These are phyloP conservation scores for Phytopythium litorale DNA, from an alignment of 352 stramenopile genomes.

Conservation along the genomic window DNA sequence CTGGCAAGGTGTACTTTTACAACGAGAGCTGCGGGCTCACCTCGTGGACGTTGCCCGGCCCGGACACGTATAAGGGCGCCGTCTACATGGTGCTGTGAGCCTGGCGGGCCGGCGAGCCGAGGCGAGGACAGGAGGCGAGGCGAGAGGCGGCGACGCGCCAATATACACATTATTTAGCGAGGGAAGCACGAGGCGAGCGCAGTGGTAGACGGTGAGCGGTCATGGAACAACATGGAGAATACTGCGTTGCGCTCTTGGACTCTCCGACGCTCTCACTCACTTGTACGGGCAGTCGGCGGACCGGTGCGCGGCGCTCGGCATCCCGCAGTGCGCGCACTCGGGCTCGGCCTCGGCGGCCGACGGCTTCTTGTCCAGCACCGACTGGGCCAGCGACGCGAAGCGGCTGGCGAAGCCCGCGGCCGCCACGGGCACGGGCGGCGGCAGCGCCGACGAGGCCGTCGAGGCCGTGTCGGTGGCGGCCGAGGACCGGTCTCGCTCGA, in stretches of 20 bases:
- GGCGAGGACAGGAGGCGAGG: not conserved
- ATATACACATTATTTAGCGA: constrained; percentile 11
- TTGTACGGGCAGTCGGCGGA: constrained; percentile 51
- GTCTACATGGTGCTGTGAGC: constrained; percentile 76
- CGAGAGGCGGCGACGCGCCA: not conserved
- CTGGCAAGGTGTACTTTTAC: constrained; percentile 82
- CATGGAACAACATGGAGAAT: too few relatives aligned
- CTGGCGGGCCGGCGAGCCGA: not conserved
- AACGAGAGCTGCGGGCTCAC: constrained; percentile 71
- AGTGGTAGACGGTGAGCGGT: too few relatives aligned
- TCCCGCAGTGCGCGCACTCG: constrained; percentile 44
- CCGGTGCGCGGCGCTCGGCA: constrained; percentile 36
- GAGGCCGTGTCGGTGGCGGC: not conserved
- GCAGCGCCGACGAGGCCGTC: constrained; percentile 14
- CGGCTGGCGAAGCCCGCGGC: constrained; percentile 41
- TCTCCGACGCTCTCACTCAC: constrained; percentile 13
- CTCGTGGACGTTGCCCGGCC: constrained; percentile 68
- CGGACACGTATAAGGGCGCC: constrained; percentile 47
- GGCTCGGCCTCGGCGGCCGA: constrained; percentile 29
- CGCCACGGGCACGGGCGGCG: constrained; percentile 29
- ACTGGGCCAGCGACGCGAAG: constrained; percentile 52
- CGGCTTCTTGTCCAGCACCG: constrained; percentile 52
- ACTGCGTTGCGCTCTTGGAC: too few relatives aligned
- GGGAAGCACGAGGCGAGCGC: not conserved
- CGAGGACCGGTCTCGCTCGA: constrained; percentile 16